Base-by-base conservation (phyloP, 2,329 filamentous ascomycete species). In the Sarocladiaceae sp. region DNA sequence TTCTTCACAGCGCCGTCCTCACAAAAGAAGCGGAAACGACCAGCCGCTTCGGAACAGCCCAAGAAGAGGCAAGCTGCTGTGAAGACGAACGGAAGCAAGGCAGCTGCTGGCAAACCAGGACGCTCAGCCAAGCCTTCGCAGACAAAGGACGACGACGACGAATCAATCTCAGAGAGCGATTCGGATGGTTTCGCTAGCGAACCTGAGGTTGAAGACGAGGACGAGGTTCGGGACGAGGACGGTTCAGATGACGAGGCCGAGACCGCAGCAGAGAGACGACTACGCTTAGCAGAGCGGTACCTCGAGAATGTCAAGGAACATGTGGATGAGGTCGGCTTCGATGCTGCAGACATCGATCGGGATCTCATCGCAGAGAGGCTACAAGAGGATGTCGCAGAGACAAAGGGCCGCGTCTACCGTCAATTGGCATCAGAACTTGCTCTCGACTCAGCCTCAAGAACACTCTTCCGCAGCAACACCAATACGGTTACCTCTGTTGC, bases 1-100 rank as follows among this genome's bases (percentile, higher is more conserved):
- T 98, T 97, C 68, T 98, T 98, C 68, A 95, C 90, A 43, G 72
- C 84, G 31, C 89, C 93, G 5, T 85, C 85, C 32, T 84, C 85
- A 42, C 85, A 91, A 59, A 88, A 87, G 70, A 97, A 97, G 76
- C 77, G 93, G 56, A 97, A 97, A 74, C 78, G 90, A 49, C 58
- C 70, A 6, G 64, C 69, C 46, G 72, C 74, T 20, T 59, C 69
- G 13, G 73, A 80, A 42, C 64, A 64, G 5, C 74, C 79, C 2
- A 81, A 81, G 62, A 84, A 82, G 58, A 71, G 77, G 60, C 56
- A 73, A 48, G 73, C 73, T 51, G 67, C 69, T 43, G 60, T 72
- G 23, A 73, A 72, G 50, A 6, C 26, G 6, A 32, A 41, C 43
- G 60, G 58, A 32, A 47, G 39, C 48, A 73, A 72, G 58, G 53